Evolutionary conservation across 306 rosid genomes (phyloP).

Genomic region (Inga leiocalycina): DNA sequence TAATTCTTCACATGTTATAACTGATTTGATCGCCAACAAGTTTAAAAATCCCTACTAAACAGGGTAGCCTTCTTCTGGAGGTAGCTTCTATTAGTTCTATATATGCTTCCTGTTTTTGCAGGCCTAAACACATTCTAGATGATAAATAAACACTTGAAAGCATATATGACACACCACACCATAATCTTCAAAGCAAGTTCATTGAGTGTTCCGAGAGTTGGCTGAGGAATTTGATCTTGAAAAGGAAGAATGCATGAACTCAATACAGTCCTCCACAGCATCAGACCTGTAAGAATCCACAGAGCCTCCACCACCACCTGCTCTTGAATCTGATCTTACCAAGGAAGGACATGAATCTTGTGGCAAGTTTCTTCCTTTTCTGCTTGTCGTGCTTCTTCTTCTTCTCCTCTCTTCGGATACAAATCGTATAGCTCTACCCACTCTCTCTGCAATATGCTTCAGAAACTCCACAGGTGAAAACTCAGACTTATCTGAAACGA

Average conservation of each 20-base stretch:
- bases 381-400: background rate
- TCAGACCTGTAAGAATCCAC: constrained; percentile 67
- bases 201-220: constrained; percentile 3
- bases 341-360: constrained; percentile 28
- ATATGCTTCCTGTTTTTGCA: constrained; percentile 4
- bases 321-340: constrained; percentile 48
- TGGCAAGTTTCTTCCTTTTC: background rate
- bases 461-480: constrained; percentile 46
- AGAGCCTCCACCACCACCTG: constrained; percentile 30
- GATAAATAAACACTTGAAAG: background rate
- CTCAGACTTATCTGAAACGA: constrained; percentile 33
- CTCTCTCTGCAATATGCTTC: constrained; percentile 61
- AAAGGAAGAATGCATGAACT: constrained; percentile 75
- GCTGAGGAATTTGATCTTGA: constrained; percentile 63
- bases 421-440: constrained; percentile 50
- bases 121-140: constrained; percentile 20
- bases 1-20: background rate
- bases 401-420: constrained; percentile 21
- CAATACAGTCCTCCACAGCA: constrained; percentile 89
- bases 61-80: constrained; percentile 1
- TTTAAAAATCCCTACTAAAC: background rate
- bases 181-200: constrained; percentile 2
- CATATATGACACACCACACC: constrained; percentile 12
- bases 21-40: background rate
- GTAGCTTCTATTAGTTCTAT: background rate